Evolutionary conservation across 179 eudicot species (phyloP).

Genomic region (Sideroxylon spinosum): DNA sequence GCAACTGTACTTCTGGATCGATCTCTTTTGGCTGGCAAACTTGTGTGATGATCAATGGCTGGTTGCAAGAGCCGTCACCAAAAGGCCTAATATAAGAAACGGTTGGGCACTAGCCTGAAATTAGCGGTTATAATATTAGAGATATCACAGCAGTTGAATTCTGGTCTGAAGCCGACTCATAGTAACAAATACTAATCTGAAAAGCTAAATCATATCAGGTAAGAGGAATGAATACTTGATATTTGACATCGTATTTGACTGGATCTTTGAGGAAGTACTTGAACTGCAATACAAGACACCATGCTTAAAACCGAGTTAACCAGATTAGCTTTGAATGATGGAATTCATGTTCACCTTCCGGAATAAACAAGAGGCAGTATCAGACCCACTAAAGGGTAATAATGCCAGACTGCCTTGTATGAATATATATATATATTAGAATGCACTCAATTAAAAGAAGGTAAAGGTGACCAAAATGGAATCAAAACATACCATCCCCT

Average conservation of each 20-base stretch:
- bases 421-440: too few species aligned
- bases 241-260: slow-evolving; percentile 86
- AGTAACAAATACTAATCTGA: neutral
- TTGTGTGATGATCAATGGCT: slow-evolving; percentile 29
- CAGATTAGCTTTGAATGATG: too few species aligned
- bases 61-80: slow-evolving; percentile 86
- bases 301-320: neutral
- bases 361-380: too few species aligned
- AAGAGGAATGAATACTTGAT: slow-evolving; percentile 51
- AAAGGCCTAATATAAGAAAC: slow-evolving; percentile 71
- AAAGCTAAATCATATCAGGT: too few species aligned
- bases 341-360: too few species aligned
- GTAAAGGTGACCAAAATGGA: too few species aligned
- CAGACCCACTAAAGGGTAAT: too few species aligned
- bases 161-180: neutral
- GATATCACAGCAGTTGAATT: neutral
- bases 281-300: slow-evolving; percentile 42
- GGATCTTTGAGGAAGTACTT: slow-evolving; percentile 90
- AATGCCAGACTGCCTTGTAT: too few species aligned
- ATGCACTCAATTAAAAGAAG: too few species aligned
- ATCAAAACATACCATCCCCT: too few species aligned
- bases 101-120: slow-evolving; percentile 96
- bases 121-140: neutral
- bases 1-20: too few species aligned
- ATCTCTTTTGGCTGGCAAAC: too few species aligned